Evolutionary conservation across 345 rosid genomes (phyloP).

Genomic region (Excoecaria agallocha): DNA sequence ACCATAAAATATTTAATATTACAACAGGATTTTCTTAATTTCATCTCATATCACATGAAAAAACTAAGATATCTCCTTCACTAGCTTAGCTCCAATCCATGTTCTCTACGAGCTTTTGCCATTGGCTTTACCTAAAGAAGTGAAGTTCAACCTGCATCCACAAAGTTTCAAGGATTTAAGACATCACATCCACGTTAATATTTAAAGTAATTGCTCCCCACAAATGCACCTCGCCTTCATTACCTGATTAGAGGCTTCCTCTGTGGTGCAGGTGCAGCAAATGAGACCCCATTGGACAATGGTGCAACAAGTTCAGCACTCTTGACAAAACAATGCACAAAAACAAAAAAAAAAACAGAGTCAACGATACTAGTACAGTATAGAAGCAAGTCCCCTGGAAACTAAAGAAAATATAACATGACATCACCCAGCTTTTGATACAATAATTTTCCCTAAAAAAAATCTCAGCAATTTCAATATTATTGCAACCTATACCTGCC

Average conservation of each 20-base stretch:
- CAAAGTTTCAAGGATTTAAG: not conserved
- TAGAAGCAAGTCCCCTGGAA: not conserved
- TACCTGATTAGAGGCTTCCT: constrained; percentile 83
- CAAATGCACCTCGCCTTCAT: not conserved
- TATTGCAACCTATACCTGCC: no score
- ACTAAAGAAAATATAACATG: not conserved
- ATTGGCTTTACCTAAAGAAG: constrained; percentile 60
- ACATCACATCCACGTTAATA: not conserved
- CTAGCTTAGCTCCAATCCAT: not conserved
- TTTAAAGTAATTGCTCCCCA: not conserved
- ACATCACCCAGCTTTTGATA: not conserved
- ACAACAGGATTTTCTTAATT: not conserved
- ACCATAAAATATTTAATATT: no score
- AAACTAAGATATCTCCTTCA: not conserved
- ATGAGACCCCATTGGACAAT: constrained; percentile 20
- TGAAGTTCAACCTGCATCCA: constrained; percentile 64
- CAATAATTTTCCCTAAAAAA: not conserved
- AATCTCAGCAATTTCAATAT: not conserved
- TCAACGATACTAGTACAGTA: not conserved
- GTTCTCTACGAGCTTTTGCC: constrained; percentile 35
- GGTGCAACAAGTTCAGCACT: constrained; percentile 51
- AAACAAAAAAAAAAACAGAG: not conserved
- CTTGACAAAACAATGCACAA: constrained; percentile 33
- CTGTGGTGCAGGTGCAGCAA: constrained; percentile 44
- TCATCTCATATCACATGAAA: not conserved